Evolutionary conservation across 2,329 filamentous ascomycete species (phyloP).

Genomic region (Neocucurbitaria cava): DNA sequence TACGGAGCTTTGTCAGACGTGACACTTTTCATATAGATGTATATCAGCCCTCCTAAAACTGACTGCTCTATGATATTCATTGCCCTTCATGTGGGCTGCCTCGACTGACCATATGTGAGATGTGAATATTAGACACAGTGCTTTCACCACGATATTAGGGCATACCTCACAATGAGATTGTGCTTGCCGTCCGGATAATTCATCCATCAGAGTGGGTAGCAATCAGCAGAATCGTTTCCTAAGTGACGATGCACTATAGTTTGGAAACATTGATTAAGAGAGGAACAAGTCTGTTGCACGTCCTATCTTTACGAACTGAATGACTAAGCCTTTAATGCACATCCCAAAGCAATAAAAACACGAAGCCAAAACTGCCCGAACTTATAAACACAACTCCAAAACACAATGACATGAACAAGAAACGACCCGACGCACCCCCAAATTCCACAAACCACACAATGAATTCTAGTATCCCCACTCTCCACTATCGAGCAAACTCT

Average conservation of each 20-base stretch:
- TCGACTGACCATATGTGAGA: neutral
- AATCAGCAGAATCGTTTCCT: too few species aligned
- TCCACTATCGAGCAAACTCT: constrained; percentile 55
- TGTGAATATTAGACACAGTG: neutral
- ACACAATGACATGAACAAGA: neutral
- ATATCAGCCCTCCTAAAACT: neutral
- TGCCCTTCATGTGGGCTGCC: neutral
- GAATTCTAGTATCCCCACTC: constrained; percentile 38
- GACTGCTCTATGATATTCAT: neutral
- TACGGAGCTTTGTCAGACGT: constrained; percentile 8
- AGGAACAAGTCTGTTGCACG: neutral
- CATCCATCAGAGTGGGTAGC: too few species aligned
- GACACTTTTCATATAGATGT: neutral
- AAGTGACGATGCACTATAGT: too few species aligned
- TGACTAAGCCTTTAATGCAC: neutral
- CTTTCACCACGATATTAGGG: too few species aligned
- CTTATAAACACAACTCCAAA: neutral
- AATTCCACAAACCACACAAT: neutral
- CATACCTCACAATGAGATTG: too few species aligned
- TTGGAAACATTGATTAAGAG: too few species aligned
- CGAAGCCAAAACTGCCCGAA: neutral
- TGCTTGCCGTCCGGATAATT: too few species aligned
- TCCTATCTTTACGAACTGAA: neutral
- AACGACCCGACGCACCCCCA: neutral
- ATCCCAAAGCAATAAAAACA: neutral